Evolutionary conservation across 306 rosid species (phyloP).

Genomic region (Corylus heterophylla): DNA sequence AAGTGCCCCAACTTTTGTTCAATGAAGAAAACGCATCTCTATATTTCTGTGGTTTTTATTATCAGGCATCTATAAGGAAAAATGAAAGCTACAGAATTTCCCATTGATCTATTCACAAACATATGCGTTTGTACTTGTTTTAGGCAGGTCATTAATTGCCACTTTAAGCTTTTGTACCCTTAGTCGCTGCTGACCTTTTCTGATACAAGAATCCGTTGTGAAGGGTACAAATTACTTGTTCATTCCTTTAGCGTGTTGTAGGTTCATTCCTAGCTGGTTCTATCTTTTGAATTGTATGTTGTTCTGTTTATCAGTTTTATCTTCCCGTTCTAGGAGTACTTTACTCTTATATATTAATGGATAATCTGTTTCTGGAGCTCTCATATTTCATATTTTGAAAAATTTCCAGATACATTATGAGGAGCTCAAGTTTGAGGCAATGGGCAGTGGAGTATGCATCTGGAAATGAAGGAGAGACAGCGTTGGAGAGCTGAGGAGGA

Average conservation of each 20-base stretch:
- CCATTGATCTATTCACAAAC: neutral
- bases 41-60: neutral
- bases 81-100: neutral
- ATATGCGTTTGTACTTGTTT: neutral
- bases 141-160: neutral
- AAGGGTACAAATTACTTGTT: neutral
- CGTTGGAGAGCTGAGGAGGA: slow-evolving; percentile 88
- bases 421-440: slow-evolving; percentile 52
- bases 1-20: neutral
- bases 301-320: neutral
- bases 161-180: neutral
- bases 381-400: slow-evolving; percentile 24
- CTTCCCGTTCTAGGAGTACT: neutral
- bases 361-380: neutral
- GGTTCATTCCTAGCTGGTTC: neutral
- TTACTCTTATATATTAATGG: neutral
- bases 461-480: slow-evolving; percentile 87
- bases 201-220: neutral
- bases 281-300: neutral
- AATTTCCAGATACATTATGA: slow-evolving; percentile 65
- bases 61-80: neutral
- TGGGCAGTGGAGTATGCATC: slow-evolving; percentile 49
- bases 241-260: neutral
- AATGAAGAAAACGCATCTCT: neutral
- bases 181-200: neutral